A percentile compares a stretch with the other conserved stretches of the same genome.
Conservation (phyloP, 2,329 filamentous ascomycete genomes). For the Pseudogymnoascus sp. region DNA sequence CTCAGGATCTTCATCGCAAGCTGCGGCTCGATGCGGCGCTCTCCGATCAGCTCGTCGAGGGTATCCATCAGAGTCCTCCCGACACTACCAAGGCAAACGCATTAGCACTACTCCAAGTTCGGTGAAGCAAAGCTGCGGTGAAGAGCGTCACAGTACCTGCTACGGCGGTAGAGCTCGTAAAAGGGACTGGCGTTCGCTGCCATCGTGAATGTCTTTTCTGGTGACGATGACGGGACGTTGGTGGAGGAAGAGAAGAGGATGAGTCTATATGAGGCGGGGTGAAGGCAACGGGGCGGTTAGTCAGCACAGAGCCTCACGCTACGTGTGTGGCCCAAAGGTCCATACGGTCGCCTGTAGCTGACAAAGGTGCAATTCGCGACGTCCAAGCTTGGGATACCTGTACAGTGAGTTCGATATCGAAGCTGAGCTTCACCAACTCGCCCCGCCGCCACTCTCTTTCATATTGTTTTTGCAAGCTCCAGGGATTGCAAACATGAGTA, state of each 20-base stretch:
- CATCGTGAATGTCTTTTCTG: constrained; percentile 31
- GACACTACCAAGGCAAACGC: constrained; percentile 53
- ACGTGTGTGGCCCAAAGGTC: background rate
- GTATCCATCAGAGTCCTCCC: constrained; percentile 91
- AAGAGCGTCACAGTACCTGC: constrained; percentile 63
- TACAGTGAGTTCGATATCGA: background rate
- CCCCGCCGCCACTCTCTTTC: constrained; percentile 7
- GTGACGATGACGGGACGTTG: constrained; percentile 7
- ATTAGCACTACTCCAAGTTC: constrained; percentile 20
- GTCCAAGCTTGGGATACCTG: constrained; percentile 5
- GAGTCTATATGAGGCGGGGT: constrained; percentile 2
- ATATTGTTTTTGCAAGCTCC: constrained; percentile 10
- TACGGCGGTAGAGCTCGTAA: constrained; percentile 97
- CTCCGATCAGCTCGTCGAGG: constrained; percentile 92
- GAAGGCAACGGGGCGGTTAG: background rate
- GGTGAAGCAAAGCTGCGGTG: constrained; percentile 28
- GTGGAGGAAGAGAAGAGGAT: background rate
- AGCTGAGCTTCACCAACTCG: constrained; percentile 9
- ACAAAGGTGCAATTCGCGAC: background rate
- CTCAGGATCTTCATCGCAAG: constrained; percentile 96
- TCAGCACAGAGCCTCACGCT: constrained; percentile 1
- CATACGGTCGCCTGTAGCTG: background rate
- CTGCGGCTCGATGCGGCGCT: constrained; percentile 92
- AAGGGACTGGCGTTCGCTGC: constrained; percentile 50
- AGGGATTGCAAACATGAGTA: constrained; percentile 53